phyloP scores from a whole-genome alignment of 2,329 filamentous ascomycete genomes.

The Phyllosticta citrichinensis region DNA sequence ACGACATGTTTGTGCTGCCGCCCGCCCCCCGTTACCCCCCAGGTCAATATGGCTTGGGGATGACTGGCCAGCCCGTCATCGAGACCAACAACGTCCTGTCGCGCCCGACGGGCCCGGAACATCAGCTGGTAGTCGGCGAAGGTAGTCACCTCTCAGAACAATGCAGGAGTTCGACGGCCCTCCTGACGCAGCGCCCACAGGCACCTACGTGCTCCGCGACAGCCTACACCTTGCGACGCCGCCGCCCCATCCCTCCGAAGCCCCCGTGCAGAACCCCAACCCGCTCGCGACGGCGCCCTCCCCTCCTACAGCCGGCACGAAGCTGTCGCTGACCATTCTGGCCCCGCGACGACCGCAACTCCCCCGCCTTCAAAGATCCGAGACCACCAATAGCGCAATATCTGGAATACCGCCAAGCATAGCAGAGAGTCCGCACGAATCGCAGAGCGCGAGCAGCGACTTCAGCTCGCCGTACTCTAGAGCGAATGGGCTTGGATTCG shows the following conservation, averaged over 20 bases:
- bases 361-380: constrained; percentile 32
- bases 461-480: constrained; percentile 25
- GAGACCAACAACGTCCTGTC: constrained; percentile 89
- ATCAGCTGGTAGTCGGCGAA: constrained; percentile 88
- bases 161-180: constrained; percentile 1
- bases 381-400: constrained; percentile 31
- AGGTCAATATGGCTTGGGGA: constrained; percentile 43
- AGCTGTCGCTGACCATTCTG: constrained; percentile 66
- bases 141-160: constrained; percentile 40
- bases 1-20: constrained; percentile 9
- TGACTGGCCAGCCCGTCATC: constrained; percentile 42
- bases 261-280: constrained; percentile 77
- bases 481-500: constrained; percentile 3
- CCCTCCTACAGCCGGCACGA: constrained; percentile 77
- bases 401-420: constrained; percentile 37
- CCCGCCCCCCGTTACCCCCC: constrained; percentile 50
- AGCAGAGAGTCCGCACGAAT: constrained; percentile 34
- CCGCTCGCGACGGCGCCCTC: constrained; percentile 77
- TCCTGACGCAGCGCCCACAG: constrained; percentile 37
- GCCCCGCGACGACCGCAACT: constrained; percentile 41
- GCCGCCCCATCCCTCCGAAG: constrained; percentile 89
- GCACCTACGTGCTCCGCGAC: constrained; percentile 83
- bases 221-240: constrained; percentile 88
- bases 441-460: constrained; percentile 36
- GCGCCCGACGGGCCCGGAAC: constrained; percentile 71